These are phyloP conservation scores for Aspergillus tamarii DNA, from an alignment of 2,329 filamentous ascomycete genomes.

Conservation along the genomic window DNA sequence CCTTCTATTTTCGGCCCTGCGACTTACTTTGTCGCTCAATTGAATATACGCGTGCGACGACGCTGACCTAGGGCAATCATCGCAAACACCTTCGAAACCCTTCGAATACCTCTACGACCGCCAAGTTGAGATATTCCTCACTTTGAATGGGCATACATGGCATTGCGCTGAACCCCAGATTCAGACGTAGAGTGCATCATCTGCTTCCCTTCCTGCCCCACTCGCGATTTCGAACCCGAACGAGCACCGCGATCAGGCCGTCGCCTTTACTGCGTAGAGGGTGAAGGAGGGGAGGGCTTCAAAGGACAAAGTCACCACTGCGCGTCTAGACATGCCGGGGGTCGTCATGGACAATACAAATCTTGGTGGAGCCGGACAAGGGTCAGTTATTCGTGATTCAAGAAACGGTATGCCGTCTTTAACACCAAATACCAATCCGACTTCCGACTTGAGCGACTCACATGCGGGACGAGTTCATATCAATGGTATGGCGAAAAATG, in stretches of 20 bases:
- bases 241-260: slow-evolving; percentile 22
- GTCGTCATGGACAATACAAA: slow-evolving; percentile 46
- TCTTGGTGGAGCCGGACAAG: slow-evolving; percentile 30
- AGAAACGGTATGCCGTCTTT: slow-evolving; percentile 28
- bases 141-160: slow-evolving; percentile 27
- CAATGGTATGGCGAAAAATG: slow-evolving; percentile 31
- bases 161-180: slow-evolving; percentile 26
- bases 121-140: neutral
- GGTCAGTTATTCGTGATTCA: slow-evolving; percentile 26
- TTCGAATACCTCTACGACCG: neutral
- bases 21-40: neutral
- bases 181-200: slow-evolving; percentile 19
- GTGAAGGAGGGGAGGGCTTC: slow-evolving; percentile 33
- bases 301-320: slow-evolving; percentile 16
- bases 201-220: slow-evolving; percentile 31
- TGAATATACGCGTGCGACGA: neutral
- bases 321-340: slow-evolving; percentile 43
- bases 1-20: neutral
- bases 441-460: slow-evolving; percentile 17
- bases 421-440: slow-evolving; percentile 20
- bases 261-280: slow-evolving; percentile 32
- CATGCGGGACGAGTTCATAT: slow-evolving; percentile 29
- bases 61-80: neutral
- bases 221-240: slow-evolving; percentile 21
- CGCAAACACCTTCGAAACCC: neutral